These are phyloP conservation scores for Boletus patriciae DNA, from an alignment of 768 basidiomycete genomes.

Conservation along the genomic window DNA sequence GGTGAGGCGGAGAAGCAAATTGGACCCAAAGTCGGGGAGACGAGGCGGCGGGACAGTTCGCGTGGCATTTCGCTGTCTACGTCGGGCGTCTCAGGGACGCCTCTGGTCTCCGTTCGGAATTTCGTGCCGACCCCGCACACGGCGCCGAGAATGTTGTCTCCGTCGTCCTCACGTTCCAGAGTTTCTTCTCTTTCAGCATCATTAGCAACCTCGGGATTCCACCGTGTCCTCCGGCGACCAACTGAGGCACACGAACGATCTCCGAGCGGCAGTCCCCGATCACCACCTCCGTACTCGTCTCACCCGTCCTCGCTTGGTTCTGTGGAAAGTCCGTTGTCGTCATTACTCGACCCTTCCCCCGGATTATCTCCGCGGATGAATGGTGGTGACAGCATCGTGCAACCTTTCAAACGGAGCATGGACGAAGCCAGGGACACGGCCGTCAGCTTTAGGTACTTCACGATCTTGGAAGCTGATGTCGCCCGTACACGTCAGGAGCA, in stretches of 20 bases:
- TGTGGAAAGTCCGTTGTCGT: conserved; percentile 21
- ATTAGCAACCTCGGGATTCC: conserved; percentile 57
- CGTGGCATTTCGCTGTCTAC: conserved; percentile 21
- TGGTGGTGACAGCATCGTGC: conserved; percentile 29
- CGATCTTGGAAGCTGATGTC: conserved; percentile 44
- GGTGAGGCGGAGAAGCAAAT: conserved; percentile 43
- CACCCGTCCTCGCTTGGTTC: conserved; percentile 35
- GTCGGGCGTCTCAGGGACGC: conserved; percentile 31
- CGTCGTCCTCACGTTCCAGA: conserved; percentile 40
- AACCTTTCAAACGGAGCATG: conserved; percentile 49
- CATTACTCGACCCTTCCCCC: conserved; percentile 19
- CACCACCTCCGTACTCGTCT: conserved; percentile 38
- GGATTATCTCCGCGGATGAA: conserved; percentile 23
- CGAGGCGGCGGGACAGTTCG: conserved; percentile 21
- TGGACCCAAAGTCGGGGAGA: conserved; percentile 18
- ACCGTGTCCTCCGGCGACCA: conserved; percentile 42
- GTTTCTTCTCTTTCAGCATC: conserved; percentile 72
- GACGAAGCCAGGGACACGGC: conserved; percentile 45
- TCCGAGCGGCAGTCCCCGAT: conserved; percentile 22
- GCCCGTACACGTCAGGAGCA: conserved; percentile 28
- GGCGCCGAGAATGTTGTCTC: conserved; percentile 36
- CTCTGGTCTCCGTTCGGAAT: conserved; percentile 45
- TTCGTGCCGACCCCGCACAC: conserved; percentile 53
- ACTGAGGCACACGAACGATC: conserved; percentile 16
- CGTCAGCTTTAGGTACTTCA: conserved; percentile 48